phyloP scores from a whole-genome alignment of 164 flowering plant species.

The Aristolochia contorta region DNA sequence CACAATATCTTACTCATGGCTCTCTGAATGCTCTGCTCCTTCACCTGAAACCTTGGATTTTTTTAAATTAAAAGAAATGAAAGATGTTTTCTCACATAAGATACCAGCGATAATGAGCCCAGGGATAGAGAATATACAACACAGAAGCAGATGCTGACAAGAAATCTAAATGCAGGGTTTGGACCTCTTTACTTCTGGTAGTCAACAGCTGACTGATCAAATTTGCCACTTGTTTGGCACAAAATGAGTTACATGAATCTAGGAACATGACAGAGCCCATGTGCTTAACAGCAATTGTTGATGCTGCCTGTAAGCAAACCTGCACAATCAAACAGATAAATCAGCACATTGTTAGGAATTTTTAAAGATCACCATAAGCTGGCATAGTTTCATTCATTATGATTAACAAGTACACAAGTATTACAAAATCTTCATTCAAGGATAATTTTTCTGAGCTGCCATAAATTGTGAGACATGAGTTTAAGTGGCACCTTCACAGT shows the following conservation, averaged over 20 bases:
- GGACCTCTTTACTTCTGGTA: constrained; percentile 28
- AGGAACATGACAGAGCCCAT: constrained; percentile 39
- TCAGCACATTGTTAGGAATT: neutral
- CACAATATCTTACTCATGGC: constrained; percentile 57
- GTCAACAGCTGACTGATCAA: constrained; percentile 18
- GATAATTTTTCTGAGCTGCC: neutral
- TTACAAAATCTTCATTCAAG: no score
- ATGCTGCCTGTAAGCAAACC: constrained; percentile 68
- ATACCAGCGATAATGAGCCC: neutral
- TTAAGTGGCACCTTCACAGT: neutral
- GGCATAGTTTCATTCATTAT: no score
- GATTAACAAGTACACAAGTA: no score
- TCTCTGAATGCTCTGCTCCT: constrained; percentile 21
- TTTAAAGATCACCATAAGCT: neutral
- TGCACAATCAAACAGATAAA: constrained; percentile 9
- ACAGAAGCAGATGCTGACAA: neutral
- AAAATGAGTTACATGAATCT: constrained; percentile 77
- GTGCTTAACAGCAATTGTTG: constrained; percentile 41
- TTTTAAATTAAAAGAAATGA: neutral
- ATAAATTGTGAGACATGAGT: neutral
- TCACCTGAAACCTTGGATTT: constrained; percentile 19
- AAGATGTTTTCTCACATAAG: neutral
- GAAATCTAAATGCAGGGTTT: neutral
- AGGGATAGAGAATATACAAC: neutral
- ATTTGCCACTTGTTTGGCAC: constrained; percentile 49